Evolutionary conservation across 352 stramenopile species (phyloP), one percentile per base, ranked within the genome.

Genomic region (Saprolegnia parasitica): DNA sequence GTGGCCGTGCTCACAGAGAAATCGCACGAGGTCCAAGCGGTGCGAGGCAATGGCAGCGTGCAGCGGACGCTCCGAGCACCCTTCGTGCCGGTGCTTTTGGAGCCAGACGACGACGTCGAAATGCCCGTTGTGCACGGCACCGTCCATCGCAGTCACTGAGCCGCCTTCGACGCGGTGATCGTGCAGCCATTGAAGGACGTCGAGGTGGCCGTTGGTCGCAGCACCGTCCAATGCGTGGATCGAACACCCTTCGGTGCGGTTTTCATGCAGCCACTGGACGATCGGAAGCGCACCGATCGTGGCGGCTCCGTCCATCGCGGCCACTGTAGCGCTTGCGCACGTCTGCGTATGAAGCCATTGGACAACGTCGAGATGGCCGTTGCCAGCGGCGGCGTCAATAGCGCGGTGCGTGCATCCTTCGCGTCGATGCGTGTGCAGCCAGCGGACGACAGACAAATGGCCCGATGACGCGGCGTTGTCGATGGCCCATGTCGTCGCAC

Each of bases 171-270:
- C 5, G 11, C 62, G 62, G 42, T 68, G 40, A 24, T 13, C n/a
- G 20, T 73, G 62, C 21, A 75, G 49, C 73, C 73, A 77, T 32
- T 54, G 24, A 5, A 75, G 54, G 5, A 72, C 70, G 18, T 72
- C 20, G 0, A 47, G 21, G 39, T 72, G 60, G 45, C 73, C 73
- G 61, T 60, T 10, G 0, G 26, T 29, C 6, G 66, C 70, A 3
- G 73, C 65, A 10, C 20, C 40, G 39, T 65, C 50, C 23, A 71
- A 50, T 5, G 64, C 65, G 11, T 55, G 35, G 2, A 21, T 56
- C 11, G 45, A 46, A 39, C 46, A 61, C 26, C 63, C 63, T 61
- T 70, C 63, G 18, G 9, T 63, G 24, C 63, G 45, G 37, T 70
- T n/a, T 4, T 4, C 32, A 26, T 70, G 50, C 15, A 70, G 54